Evolutionary conservation across 805 yeast genomes (phyloP), one percentile per base, ranked within the genome.

Genomic region (Barnettozyma sucrosica): DNA sequence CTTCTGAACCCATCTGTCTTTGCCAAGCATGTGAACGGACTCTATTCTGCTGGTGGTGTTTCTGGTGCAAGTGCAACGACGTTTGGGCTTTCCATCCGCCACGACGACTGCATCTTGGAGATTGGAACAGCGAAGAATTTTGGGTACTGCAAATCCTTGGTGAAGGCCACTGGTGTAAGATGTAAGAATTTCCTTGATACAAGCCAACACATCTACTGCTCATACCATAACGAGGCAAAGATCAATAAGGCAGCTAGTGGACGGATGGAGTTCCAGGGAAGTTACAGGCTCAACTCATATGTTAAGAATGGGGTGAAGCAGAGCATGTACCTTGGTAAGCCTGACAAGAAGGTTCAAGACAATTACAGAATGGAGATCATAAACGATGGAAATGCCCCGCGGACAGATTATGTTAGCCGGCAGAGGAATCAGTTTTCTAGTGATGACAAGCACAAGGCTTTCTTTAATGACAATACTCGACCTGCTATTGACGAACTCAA

Each of bases 261-360:
- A 51, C 69, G 98, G 51, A 77, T 88, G 70, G 98, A 90, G 62
- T 70, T 92, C 46, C 85, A 80, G 63, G 77, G 85, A 14, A 67
- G 78, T 50, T 70, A 75, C 50, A 66, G 80, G 48, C 63, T 78
- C 65, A 74, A 80, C 55, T 76, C 88, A 7, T 55, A 56, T 36
- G 81, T 89, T 5, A 70, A 71, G 23, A 59, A 68, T 38, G 79
- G 75, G 16, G 58, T 56, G 24, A 67, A 58, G 45, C 79, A 73
- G 48, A 68, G 74, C 0, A 63, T 77, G 52, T 69, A 69, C 38
- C 55, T 70, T 43, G 72, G 69, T 5, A 62, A 59, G 18, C 66
- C 58, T 7, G 58, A 51, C 28, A 59, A 56, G 16, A 58, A 56
- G 13, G 49, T 58, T 41, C 61, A 54, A 10, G 66, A 66, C 1